These are phyloP conservation scores for Aspergillus taichungensis DNA, from an alignment of 495 filamentous ascomycete species.

Conservation along the genomic window DNA sequence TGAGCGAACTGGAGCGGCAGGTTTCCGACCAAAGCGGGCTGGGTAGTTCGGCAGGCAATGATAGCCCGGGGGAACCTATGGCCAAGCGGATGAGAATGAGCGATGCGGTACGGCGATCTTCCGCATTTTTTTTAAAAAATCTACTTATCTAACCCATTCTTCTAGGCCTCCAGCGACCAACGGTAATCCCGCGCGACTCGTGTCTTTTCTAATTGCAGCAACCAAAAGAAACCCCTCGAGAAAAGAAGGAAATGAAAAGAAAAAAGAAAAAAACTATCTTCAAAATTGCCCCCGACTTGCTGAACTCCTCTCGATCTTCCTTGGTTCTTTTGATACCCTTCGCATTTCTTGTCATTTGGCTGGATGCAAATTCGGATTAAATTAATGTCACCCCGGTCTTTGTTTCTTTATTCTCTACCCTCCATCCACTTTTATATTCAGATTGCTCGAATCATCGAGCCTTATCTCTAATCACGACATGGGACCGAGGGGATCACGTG, in stretches of 20 bases:
- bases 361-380: constrained; percentile 21
- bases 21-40: constrained; percentile 28
- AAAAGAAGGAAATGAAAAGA: neutral
- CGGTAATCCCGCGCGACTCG: neutral
- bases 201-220: too few relatives aligned
- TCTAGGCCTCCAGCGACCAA: neutral
- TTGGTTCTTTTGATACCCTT: constrained; percentile 41
- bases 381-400: constrained; percentile 7
- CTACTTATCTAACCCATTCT: constrained; percentile 21
- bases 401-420: neutral
- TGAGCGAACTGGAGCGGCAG: constrained; percentile 72
- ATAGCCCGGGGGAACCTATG: constrained; percentile 33
- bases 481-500: neutral
- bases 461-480: neutral
- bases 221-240: neutral
- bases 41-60: constrained; percentile 9
- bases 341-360: constrained; percentile 30
- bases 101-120: constrained; percentile 36
- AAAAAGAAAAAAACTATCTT: neutral
- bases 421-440: neutral
- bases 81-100: constrained; percentile 38
- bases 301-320: constrained; percentile 24
- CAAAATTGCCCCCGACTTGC: constrained; percentile 6
- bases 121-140: constrained; percentile 25
- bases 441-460: neutral